phyloP scores from a whole-genome alignment of 768 basidiomycete species.

The Mycena sanguinolenta region DNA sequence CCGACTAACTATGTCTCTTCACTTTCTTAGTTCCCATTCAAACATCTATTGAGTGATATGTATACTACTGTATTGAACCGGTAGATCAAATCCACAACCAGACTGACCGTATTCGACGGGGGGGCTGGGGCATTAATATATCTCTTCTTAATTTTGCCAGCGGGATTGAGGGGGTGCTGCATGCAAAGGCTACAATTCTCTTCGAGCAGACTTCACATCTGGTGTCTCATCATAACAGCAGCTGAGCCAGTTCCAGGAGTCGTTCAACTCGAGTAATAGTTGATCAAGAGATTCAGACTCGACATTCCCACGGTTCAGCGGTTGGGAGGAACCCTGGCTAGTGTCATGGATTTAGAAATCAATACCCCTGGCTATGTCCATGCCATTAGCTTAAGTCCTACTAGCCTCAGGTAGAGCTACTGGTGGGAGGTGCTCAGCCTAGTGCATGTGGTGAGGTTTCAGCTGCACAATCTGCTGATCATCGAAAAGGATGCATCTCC shows the following conservation, averaged over 20 bases:
- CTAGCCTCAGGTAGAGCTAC: conserved; percentile 27
- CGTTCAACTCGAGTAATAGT: conserved; percentile 43
- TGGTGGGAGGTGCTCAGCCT: conserved; percentile 44
- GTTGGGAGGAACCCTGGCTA: no score
- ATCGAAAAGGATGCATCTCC: conserved; percentile 27
- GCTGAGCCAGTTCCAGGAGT: conserved; percentile 37
- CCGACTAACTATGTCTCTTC: no score
- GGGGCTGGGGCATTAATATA: no score
- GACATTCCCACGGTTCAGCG: conserved; percentile 17
- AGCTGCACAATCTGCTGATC: conserved; percentile 44
- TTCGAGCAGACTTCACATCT: conserved; percentile 45
- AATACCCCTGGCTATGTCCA: no score
- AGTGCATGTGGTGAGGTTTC: conserved; percentile 43
- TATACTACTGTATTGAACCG: no score
- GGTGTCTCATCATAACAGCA: conserved; percentile 39
- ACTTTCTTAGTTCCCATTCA: no score
- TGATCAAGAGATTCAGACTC: conserved; percentile 41
- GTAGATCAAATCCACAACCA: no score
- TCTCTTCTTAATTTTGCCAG: no score
- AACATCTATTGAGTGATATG: no score
- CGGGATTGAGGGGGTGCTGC: conserved; percentile 13
- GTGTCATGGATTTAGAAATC: no score
- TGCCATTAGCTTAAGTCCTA: no score
- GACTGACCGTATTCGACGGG: no score
- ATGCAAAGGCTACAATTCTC: conserved; percentile 37